These are phyloP conservation scores for Furcasterigmium furcatum DNA, from an alignment of 2,329 filamentous ascomycete species.

Conservation along the genomic window DNA sequence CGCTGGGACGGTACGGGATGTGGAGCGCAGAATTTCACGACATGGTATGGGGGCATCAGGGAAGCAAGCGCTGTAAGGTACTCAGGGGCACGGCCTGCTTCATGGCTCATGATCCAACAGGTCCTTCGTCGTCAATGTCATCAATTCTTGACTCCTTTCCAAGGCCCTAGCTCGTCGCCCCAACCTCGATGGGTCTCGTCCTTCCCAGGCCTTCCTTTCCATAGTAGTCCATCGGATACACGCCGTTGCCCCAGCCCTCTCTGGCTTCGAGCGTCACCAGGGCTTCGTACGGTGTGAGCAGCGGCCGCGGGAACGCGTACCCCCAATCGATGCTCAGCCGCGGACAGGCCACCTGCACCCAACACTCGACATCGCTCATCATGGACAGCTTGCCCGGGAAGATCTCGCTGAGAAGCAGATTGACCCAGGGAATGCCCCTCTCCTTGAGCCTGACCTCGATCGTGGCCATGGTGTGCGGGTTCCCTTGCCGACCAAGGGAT, in stretches of 20 bases:
- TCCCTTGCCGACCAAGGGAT: constrained; percentile 88
- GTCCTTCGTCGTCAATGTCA: too few relatives aligned
- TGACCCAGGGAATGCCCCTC: constrained; percentile 75
- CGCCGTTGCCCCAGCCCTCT: constrained; percentile 70
- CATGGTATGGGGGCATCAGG: too few relatives aligned
- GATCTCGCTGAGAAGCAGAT: constrained; percentile 87
- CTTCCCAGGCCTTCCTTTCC: constrained; percentile 86
- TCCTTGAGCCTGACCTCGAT: constrained; percentile 76
- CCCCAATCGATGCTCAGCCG: constrained; percentile 97
- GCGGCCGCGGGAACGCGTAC: constrained; percentile 84
- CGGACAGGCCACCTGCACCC: constrained; percentile 98
- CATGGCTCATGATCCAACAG: too few relatives aligned
- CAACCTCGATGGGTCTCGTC: constrained; percentile 50
- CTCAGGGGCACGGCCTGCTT: neutral
- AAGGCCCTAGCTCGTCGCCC: neutral
- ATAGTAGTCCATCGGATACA: constrained; percentile 99
- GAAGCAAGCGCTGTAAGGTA: too few relatives aligned
- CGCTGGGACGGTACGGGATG: too few relatives aligned
- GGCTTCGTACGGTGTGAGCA: constrained; percentile 94
- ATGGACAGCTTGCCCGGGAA: constrained; percentile 92
- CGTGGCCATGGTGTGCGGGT: constrained; percentile 84
- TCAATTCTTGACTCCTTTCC: too few relatives aligned
- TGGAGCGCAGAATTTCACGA: too few relatives aligned
- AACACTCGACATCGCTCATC: constrained; percentile 93
- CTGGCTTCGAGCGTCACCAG: constrained; percentile 80